Percentiles rank a stretch among this genome's conserved stretches.
Conservation (phyloP, 2,329 filamentous ascomycete genomes). For the Aspergillus felis region DNA sequence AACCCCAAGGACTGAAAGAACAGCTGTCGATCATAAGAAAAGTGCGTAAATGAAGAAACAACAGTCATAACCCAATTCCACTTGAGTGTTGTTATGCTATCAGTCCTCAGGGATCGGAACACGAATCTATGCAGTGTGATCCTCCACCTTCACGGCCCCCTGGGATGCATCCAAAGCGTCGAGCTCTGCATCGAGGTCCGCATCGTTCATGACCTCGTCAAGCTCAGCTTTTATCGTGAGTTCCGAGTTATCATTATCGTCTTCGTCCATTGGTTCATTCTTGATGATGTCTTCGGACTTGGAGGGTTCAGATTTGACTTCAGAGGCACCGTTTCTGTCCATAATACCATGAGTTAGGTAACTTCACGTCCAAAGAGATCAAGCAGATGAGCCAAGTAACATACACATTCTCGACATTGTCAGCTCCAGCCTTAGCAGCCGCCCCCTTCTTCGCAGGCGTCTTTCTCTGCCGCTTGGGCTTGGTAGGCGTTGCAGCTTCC, state of each 20-base stretch:
- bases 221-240: conserved; percentile 1
- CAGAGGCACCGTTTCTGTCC: background rate
- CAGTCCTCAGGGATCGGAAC: background rate
- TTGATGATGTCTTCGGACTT: background rate
- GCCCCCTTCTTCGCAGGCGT: conserved; percentile 14
- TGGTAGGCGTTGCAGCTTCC: conserved; percentile 7
- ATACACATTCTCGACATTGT: conserved; percentile 2
- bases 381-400: background rate
- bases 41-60: background rate
- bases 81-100: background rate
- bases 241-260: background rate
- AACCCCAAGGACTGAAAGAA: background rate
- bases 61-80: background rate
- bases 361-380: background rate
- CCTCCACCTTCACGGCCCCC: background rate
- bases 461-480: conserved; percentile 21
- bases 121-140: background rate
- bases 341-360: background rate
- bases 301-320: background rate
- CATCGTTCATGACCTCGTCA: conserved; percentile 3
- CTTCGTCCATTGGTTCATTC: background rate
- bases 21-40: background rate
- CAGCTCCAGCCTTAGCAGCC: conserved; percentile 3
- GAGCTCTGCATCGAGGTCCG: conserved; percentile 13
- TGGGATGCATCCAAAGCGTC: conserved; percentile 5